These are phyloP conservation scores for Lachnellula willkommii DNA, from an alignment of 2,329 filamentous ascomycete genomes.

Conservation along the genomic window DNA sequence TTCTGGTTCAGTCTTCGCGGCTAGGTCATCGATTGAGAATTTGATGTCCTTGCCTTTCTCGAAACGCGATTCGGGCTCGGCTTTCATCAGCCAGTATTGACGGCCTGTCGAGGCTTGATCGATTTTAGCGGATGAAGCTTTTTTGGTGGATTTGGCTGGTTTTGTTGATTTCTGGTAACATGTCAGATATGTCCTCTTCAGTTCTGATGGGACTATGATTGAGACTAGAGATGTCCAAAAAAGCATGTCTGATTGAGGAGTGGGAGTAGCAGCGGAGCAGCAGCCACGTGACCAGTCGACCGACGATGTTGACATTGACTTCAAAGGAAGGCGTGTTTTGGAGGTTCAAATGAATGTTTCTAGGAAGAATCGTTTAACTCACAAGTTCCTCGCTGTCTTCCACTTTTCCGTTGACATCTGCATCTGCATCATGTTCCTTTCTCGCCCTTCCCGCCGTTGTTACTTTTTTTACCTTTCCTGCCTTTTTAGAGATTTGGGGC, in stretches of 20 bases:
- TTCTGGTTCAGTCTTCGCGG: slow-evolving; percentile 67
- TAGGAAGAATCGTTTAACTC: not conserved
- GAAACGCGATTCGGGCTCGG: slow-evolving; percentile 78
- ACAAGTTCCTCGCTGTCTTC: not conserved
- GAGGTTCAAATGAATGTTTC: too few relatives aligned
- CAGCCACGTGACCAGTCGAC: too few relatives aligned
- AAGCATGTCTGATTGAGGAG: not conserved
- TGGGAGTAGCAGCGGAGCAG: not conserved
- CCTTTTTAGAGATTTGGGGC: not conserved
- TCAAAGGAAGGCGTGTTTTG: too few relatives aligned
- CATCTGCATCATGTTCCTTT: not conserved
- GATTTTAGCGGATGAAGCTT: slow-evolving; percentile 4
- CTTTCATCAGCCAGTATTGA: slow-evolving; percentile 78
- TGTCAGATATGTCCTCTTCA: not conserved
- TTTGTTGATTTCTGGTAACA: slow-evolving; percentile 1
- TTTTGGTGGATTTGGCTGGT: slow-evolving; percentile 1
- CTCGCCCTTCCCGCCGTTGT: not conserved
- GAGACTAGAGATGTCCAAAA: not conserved
- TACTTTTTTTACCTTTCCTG: slow-evolving; percentile 3
- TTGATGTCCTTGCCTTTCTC: slow-evolving; percentile 85
- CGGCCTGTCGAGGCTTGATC: slow-evolving; percentile 19
- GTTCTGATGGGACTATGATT: not conserved
- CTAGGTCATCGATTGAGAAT: slow-evolving; percentile 91
- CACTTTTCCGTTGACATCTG: not conserved
- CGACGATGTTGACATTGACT: too few relatives aligned